Conservation (phyloP, 176 grass and related monocot species). For the Oryza glumipatula region DNA sequence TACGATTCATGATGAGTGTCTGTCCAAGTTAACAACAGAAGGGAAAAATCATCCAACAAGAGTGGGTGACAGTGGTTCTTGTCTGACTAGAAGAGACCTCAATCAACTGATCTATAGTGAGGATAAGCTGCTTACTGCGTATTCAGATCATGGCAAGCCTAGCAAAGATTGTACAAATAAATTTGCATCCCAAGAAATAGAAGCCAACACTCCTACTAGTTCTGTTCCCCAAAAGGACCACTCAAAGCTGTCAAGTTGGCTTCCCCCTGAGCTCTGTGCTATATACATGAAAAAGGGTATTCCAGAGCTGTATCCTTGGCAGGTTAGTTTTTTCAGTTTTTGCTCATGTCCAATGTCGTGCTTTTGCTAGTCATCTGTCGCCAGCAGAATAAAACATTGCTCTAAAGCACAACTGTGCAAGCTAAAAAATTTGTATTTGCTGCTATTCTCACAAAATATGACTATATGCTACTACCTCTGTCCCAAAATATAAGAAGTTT, state of each 20-base stretch:
- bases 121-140: constrained; percentile 21
- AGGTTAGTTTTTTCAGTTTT: constrained; percentile 57
- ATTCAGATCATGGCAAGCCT: constrained; percentile 37
- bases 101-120: constrained; percentile 21
- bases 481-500: too few relatives aligned
- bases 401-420: constrained; percentile 25
- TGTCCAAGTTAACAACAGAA: constrained; percentile 31
- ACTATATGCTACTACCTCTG: not conserved
- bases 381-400: constrained; percentile 11
- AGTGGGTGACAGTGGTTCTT: not conserved
- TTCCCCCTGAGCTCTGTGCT: constrained; percentile 75
- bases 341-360: constrained; percentile 15
- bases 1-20: constrained; percentile 5
- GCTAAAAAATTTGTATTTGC: not conserved
- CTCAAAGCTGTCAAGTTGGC: constrained; percentile 80
- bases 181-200: constrained; percentile 46
- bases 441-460: constrained; percentile 17
- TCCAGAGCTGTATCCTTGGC: constrained; percentile 86
- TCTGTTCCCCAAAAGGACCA: constrained; percentile 63
- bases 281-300: constrained; percentile 91
- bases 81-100: constrained; percentile 25
- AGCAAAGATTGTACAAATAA: constrained; percentile 40
- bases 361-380: not conserved
- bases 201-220: constrained; percentile 63
- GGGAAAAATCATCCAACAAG: constrained; percentile 19